Evolutionary conservation across 352 stramenopile species (phyloP), one percentile per base, ranked within the genome.

Genomic region (Phytophthora pluvialis): DNA sequence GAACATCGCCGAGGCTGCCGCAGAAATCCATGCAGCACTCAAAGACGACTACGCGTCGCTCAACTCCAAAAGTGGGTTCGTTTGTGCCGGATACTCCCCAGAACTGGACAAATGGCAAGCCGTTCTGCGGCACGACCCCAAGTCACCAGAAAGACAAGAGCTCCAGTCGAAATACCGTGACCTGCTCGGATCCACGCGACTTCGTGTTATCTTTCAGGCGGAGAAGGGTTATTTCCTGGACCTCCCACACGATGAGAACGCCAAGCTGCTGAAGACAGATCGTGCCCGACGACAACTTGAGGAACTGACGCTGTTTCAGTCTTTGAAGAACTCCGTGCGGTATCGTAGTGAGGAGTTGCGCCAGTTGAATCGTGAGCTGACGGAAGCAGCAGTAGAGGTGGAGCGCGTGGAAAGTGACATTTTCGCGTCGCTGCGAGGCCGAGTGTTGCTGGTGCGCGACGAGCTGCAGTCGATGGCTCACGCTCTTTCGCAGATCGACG

Each of bases 211-310:
- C 12, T 86, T 85, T 44, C 83, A 90, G 28, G 48, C 68, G 5
- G 83, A 90, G 58, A 85, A 83, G 28, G 83, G 83, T 0, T 91
- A 77, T 50, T 89, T 89, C 47, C 73, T 91, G 15, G 83, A 91
- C 49, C 70, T 91, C 11, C 67, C 83, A 1, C 77, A 90, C 52
- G 80, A 88, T 5, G 80, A 91, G 47, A 73, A 88, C 53, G 63
- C 51, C 15, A 79, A 79, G 40, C 47, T 91, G 33, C 15, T 84
- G 16, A 64, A 75, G 15, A 65, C 35, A 1, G 47, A 77, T 4
- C 43, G 53, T 33, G 45, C 57, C 21, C 50, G 61, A 33, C 52
- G n/a, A 21, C 62, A 63, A 47, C 32, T 80, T 1, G 72, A 86
- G 1, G 72, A 78, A 9, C 51, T 88, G 12, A 74, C 58, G 33